These are phyloP conservation scores for Diutina catenulata DNA, from an alignment of 1,139 yeast genomes.

Conservation along the genomic window DNA sequence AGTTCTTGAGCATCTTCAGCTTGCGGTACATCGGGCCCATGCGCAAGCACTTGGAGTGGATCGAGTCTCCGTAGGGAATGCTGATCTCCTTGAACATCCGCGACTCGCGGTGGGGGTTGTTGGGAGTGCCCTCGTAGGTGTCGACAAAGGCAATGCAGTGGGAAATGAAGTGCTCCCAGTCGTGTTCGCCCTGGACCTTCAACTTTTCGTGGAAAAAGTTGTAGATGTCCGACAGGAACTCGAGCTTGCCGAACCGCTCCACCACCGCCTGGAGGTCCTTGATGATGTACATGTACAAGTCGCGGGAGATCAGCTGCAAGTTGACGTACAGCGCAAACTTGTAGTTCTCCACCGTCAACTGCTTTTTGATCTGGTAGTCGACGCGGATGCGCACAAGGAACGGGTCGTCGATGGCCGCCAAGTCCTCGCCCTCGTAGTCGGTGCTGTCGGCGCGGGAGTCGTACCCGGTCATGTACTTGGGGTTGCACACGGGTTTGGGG, in stretches of 20 bases:
- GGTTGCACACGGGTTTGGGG: slow-evolving; percentile 12
- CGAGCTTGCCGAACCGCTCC: slow-evolving; percentile 25
- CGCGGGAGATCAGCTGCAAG: slow-evolving; percentile 32
- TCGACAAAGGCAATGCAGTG: slow-evolving; percentile 27
- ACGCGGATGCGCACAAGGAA: slow-evolving; percentile 28
- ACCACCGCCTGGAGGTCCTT: slow-evolving; percentile 25
- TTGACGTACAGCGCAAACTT: slow-evolving; percentile 33
- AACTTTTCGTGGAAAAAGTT: slow-evolving; percentile 9
- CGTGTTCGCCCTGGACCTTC: slow-evolving; percentile 10
- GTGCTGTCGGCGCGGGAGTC: slow-evolving; percentile 1
- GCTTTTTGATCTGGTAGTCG: slow-evolving; percentile 32
- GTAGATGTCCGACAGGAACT: slow-evolving; percentile 13
- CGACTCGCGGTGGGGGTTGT: slow-evolving; percentile 18
- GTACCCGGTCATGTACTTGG: not conserved
- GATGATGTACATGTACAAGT: slow-evolving; percentile 25
- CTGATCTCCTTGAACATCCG: slow-evolving; percentile 19
- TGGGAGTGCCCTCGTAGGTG: slow-evolving; percentile 16
- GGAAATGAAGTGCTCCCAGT: slow-evolving; percentile 31
- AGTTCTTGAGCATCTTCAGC: slow-evolving; percentile 30
- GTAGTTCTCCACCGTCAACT: slow-evolving; percentile 31
- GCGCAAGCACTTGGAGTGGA: slow-evolving; percentile 34
- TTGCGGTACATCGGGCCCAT: slow-evolving; percentile 33
- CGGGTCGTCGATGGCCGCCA: slow-evolving; percentile 24
- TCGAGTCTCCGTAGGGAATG: slow-evolving; percentile 26
- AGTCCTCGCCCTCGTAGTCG: slow-evolving; percentile 11